A percentile compares a stretch with the other conserved stretches of the same genome.
Conservation (phyloP, 331 rosid genomes). For the Malus hybrid region DNA sequence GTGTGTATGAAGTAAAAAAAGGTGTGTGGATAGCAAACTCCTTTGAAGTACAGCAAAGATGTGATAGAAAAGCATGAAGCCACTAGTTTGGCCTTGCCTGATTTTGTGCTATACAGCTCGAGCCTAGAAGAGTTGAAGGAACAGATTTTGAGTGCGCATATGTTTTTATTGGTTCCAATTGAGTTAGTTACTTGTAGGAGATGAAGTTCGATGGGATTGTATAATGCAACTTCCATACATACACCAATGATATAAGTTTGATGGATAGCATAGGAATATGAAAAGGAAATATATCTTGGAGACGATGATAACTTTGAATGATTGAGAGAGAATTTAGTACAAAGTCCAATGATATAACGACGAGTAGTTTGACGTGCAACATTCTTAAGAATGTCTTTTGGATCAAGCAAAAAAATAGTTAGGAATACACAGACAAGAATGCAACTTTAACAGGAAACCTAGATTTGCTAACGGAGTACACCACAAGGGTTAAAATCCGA, state of each 20-base stretch:
- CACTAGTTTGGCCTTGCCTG: not conserved
- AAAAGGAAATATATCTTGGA: not conserved
- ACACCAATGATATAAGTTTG: not conserved
- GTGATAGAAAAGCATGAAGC: not conserved
- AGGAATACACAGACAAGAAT: not conserved
- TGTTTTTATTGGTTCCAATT: not conserved
- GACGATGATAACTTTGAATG: not conserved
- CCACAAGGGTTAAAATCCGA: no score
- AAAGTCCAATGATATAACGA: not conserved
- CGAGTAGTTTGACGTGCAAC: not conserved
- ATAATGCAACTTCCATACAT: not conserved
- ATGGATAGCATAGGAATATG: slow-evolving; percentile 6
- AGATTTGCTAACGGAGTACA: not conserved
- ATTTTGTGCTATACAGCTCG: not conserved
- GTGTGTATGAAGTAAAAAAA: no score
- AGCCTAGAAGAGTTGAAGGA: not conserved
- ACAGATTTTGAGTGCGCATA: not conserved
- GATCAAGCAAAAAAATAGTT: not conserved
- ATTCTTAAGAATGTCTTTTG: slow-evolving; percentile 7
- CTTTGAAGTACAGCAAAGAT: not conserved
- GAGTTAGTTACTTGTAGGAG: not conserved
- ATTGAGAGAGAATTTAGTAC: not conserved
- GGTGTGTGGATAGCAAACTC: no score
- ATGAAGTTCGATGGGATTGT: not conserved
- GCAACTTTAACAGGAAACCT: slow-evolving; percentile 6